Percentiles rank a stretch among this genome's conserved stretches.
These are phyloP conservation scores for Chrysosporium keratinophilum DNA, from an alignment of 2,329 filamentous ascomycete species.

Conservation along the genomic window DNA sequence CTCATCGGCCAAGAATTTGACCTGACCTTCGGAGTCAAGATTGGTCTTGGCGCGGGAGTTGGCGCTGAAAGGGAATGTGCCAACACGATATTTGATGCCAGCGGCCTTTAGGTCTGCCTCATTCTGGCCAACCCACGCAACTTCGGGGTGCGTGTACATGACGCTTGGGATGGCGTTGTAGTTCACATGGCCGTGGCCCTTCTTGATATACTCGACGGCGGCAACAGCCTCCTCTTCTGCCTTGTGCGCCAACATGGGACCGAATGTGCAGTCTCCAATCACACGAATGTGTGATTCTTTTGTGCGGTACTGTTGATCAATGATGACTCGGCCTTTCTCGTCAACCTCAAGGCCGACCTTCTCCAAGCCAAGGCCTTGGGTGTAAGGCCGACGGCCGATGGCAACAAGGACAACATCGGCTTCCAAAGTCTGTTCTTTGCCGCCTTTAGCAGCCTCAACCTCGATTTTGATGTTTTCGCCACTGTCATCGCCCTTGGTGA, in stretches of 20 bases:
- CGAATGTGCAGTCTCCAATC: slow-evolving; percentile 92
- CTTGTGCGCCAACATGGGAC: slow-evolving; percentile 98
- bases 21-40: slow-evolving; percentile 85
- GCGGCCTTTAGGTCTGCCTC: slow-evolving; percentile 89
- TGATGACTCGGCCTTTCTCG: slow-evolving; percentile 86
- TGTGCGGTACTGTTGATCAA: slow-evolving; percentile 97
- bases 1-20: slow-evolving; percentile 93
- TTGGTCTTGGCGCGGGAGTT: slow-evolving; percentile 99
- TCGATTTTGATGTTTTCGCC: slow-evolving; percentile 70
- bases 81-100: slow-evolving; percentile 83
- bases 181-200: slow-evolving; percentile 97
- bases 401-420: slow-evolving; percentile 93
- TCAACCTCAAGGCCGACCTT: slow-evolving; percentile 77
- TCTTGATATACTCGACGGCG: slow-evolving; percentile 92
- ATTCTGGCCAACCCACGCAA: slow-evolving; percentile 96
- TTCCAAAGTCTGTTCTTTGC: slow-evolving; percentile 84
- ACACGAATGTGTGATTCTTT: slow-evolving; percentile 95
- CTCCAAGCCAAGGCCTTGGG: slow-evolving; percentile 78
- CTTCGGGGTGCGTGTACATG: slow-evolving; percentile 99
- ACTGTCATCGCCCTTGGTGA: slow-evolving; percentile 69
- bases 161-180: slow-evolving; percentile 95
- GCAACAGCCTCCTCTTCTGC: slow-evolving; percentile 96
- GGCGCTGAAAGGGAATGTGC: slow-evolving; percentile 92
- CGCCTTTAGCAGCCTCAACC: slow-evolving; percentile 87
- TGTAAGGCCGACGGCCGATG: slow-evolving; percentile 94